phyloP scores from a whole-genome alignment of 2,329 filamentous ascomycete genomes.

The Aspergillus melleus region DNA sequence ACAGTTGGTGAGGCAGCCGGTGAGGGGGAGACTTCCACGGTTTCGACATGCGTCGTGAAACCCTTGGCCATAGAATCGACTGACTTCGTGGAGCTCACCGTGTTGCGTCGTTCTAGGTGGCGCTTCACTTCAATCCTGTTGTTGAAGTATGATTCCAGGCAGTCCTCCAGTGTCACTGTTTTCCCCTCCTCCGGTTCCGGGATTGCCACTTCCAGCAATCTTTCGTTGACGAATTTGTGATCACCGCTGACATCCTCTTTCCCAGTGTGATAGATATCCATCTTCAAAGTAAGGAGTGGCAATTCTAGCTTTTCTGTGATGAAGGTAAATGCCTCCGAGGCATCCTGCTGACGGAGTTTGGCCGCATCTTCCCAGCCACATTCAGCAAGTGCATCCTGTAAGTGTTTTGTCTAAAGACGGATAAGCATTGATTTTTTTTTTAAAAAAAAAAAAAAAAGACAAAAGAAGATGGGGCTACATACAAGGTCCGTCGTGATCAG shows the following conservation, averaged over 20 bases:
- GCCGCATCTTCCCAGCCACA: conserved; percentile 88
- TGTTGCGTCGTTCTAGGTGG: conserved; percentile 65
- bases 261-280: conserved; percentile 91
- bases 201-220: conserved; percentile 85
- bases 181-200: conserved; percentile 66
- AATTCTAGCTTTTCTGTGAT: conserved; percentile 87
- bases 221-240: conserved; percentile 91
- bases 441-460: too few species aligned
- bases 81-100: conserved; percentile 48
- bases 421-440: conserved; percentile 5
- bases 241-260: conserved; percentile 81
- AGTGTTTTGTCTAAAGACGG: conserved; percentile 65
- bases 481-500: conserved; percentile 85
- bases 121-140: conserved; percentile 85
- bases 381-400: conserved; percentile 78
- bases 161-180: conserved; percentile 80
- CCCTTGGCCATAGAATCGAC: conserved; percentile 39
- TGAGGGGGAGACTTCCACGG: conserved; percentile 42
- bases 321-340: conserved; percentile 92
- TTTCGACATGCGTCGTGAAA: conserved; percentile 42
- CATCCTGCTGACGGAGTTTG: conserved; percentile 81
- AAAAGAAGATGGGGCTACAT: conserved; percentile 20
- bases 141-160: conserved; percentile 93
- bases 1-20: conserved; percentile 35
- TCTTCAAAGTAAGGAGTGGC: conserved; percentile 84